phyloP scores from a whole-genome alignment of 169 alveolate genomes.

The Nephromyces sp. region DNA sequence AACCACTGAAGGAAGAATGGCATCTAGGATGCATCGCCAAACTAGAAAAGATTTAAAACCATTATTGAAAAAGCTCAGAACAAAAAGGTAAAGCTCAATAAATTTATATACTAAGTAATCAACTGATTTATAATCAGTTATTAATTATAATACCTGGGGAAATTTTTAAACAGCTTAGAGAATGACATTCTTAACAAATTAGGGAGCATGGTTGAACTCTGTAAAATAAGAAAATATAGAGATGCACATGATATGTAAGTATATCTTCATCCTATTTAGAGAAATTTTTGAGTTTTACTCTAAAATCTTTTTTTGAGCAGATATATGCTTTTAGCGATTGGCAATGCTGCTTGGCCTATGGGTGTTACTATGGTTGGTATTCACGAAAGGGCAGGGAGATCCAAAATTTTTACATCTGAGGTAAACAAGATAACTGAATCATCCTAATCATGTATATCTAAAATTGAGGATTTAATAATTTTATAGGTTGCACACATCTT shows the following conservation, averaged over 20 bases:
- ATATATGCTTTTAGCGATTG: constrained; percentile 78
- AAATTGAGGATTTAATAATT: too few relatives aligned
- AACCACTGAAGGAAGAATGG: constrained; percentile 9
- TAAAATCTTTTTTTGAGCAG: constrained; percentile 35
- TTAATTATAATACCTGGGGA: background rate
- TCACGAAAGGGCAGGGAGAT: constrained; percentile 85
- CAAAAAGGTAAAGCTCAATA: constrained; percentile 11
- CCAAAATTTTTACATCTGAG: constrained; percentile 61
- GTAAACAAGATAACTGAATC: background rate
- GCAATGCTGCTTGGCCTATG: constrained; percentile 87
- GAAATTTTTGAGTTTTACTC: too few relatives aligned
- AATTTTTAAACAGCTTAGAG: constrained; percentile 25
- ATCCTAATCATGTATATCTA: too few relatives aligned
- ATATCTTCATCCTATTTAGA: background rate
- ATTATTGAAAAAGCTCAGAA: background rate
- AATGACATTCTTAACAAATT: constrained; percentile 39
- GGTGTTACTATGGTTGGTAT: constrained; percentile 91
- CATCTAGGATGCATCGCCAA: constrained; percentile 18
- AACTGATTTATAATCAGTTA: too few relatives aligned
- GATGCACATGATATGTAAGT: constrained; percentile 67
- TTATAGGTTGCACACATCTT: constrained; percentile 77
- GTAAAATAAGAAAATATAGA: constrained; percentile 66
- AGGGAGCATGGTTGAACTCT: constrained; percentile 54
- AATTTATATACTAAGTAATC: too few relatives aligned
- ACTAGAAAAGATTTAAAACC: constrained; percentile 32